Percentiles rank a stretch among this genome's conserved stretches.
Conservation (phyloP, 306 rosid species). For the Vicia faba region DNA sequence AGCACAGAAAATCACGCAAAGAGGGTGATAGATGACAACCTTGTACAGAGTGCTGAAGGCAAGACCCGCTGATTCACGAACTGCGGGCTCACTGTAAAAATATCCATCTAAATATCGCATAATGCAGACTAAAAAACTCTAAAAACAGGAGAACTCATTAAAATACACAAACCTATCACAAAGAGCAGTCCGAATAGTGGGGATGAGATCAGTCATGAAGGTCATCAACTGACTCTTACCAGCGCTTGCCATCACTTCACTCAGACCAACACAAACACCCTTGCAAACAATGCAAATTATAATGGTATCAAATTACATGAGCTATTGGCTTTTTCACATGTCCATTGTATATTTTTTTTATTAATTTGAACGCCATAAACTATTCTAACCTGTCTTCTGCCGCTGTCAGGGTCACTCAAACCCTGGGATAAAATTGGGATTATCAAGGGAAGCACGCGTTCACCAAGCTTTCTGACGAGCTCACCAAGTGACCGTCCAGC, state of each 20-base stretch:
- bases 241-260: constrained; percentile 97
- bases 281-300: constrained; percentile 39
- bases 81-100: constrained; percentile 71
- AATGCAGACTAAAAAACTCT: constrained; percentile 1
- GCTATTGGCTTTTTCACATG: background rate
- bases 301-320: constrained; percentile 33
- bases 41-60: constrained; percentile 96
- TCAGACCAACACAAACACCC: constrained; percentile 98
- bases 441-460: constrained; percentile 90
- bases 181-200: constrained; percentile 90
- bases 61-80: constrained; percentile 92
- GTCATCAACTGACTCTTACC: constrained; percentile 88
- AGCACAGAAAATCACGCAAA: constrained; percentile 19
- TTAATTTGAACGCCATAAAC: background rate
- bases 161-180: constrained; percentile 74
- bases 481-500: constrained; percentile 97
- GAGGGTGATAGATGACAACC: constrained; percentile 45
- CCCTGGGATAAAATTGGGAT: constrained; percentile 95
- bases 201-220: constrained; percentile 95
- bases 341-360: background rate
- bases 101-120: constrained; percentile 30
- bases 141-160: constrained; percentile 9
- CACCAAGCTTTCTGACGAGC: constrained; percentile 99
- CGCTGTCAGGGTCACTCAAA: constrained; percentile 62
- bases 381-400: constrained; percentile 85